These are phyloP conservation scores for Auricularia sp. DNA, from an alignment of 768 basidiomycete genomes.

Conservation along the genomic window DNA sequence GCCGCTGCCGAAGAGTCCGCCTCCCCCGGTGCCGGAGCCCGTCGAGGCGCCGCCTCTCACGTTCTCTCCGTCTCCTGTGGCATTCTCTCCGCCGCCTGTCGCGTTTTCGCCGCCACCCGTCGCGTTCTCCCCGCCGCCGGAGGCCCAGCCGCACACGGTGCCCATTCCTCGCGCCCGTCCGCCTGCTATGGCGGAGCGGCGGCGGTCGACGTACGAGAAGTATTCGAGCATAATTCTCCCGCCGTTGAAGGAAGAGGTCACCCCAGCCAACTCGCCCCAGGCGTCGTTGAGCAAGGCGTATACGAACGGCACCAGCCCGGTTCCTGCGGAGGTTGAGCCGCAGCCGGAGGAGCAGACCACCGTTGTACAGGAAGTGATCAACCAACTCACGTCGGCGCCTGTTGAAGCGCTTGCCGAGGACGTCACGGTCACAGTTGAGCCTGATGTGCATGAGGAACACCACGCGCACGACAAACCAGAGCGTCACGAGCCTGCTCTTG, in stretches of 20 bases:
- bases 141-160: not conserved
- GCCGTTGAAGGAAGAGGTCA: constrained; percentile 57
- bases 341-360: not conserved
- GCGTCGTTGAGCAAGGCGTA: constrained; percentile 2
- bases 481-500: not conserved
- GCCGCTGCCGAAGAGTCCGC: not conserved
- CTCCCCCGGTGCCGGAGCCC: not conserved
- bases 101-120: not conserved
- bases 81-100: not conserved
- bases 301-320: constrained; percentile 1
- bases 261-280: constrained; percentile 28
- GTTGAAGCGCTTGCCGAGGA: not conserved
- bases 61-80: not conserved
- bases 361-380: not conserved
- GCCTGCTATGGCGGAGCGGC: constrained; percentile 38
- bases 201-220: constrained; percentile 58
- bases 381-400: not conserved
- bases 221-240: constrained; percentile 56
- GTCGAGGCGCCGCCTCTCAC: not conserved
- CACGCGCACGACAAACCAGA: too few species aligned
- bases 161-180: not conserved
- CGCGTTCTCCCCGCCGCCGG: not conserved
- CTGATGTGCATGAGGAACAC: too few species aligned
- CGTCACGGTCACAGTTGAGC: not conserved
- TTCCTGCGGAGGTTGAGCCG: not conserved